A percentile compares a stretch with the other conserved stretches of the same genome.
Evolutionary conservation across 805 yeast genomes (phyloP).

Genomic region (Starmerella bombicola): DNA sequence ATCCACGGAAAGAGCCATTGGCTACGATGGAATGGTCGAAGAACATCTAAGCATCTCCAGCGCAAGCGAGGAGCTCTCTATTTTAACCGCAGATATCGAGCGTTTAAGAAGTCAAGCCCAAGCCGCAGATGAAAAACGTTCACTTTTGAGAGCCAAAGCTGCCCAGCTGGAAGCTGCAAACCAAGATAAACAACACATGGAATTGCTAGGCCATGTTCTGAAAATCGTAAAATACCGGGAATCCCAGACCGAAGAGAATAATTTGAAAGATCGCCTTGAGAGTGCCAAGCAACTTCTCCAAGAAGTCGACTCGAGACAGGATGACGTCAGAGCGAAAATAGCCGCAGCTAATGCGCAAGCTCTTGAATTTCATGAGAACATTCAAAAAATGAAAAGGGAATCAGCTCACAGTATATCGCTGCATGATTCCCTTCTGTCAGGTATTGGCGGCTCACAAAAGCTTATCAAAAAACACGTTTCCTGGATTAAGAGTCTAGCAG

Average conservation of each 20-base stretch:
- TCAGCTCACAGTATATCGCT: neutral
- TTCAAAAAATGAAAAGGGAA: neutral
- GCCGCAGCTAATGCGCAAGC: neutral
- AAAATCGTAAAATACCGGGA: neutral
- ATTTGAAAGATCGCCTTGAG: neutral
- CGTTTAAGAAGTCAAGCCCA: constrained; percentile 21
- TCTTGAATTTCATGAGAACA: neutral
- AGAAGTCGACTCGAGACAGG: constrained; percentile 8
- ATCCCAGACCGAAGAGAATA: neutral
- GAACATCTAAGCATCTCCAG: constrained; percentile 43
- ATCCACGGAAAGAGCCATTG: constrained; percentile 75
- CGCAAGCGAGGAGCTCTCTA: constrained; percentile 3
- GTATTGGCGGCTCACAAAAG: neutral
- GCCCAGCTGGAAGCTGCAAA: constrained; percentile 14
- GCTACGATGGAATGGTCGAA: constrained; percentile 36
- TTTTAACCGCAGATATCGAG: constrained; percentile 34
- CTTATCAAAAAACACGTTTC: neutral
- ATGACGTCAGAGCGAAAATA: neutral
- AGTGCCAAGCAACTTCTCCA: constrained; percentile 26
- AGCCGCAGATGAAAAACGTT: constrained; percentile 17
- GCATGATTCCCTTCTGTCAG: neutral
- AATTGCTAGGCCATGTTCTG: constrained; percentile 2
- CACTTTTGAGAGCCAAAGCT: constrained; percentile 24
- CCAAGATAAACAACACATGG: neutral
- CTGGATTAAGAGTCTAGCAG: neutral